Percentiles rank a stretch among this genome's conserved stretches.
Conservation (phyloP, 495 filamentous ascomycete genomes). For the Hypomontagnella submonticulosa region DNA sequence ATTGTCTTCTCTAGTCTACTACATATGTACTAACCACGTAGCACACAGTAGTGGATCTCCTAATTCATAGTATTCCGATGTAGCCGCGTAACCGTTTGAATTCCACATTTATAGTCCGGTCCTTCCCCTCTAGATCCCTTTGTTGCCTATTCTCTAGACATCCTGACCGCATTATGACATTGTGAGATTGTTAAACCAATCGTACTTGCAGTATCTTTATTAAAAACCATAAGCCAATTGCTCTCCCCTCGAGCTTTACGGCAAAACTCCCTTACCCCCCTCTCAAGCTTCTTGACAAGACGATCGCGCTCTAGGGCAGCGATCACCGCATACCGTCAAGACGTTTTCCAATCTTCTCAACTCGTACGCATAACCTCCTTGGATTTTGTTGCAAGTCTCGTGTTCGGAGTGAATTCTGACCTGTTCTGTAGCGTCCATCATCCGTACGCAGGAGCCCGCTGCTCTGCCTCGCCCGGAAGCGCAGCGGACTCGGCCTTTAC, state of each 20-base stretch:
- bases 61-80: slow-evolving; percentile 19
- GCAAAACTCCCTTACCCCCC: slow-evolving; percentile 1
- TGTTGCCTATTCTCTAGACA: slow-evolving; percentile 6
- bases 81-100: slow-evolving; percentile 28
- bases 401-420: slow-evolving; percentile 19
- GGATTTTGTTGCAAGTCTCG: neutral
- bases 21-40: slow-evolving; percentile 25
- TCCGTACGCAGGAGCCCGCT: slow-evolving; percentile 96
- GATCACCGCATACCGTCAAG: slow-evolving; percentile 72
- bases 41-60: slow-evolving; percentile 29
- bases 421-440: slow-evolving; percentile 78
- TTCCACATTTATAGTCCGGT: slow-evolving; percentile 26
- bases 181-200: neutral
- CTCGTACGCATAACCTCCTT: slow-evolving; percentile 68
- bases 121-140: slow-evolving; percentile 9
- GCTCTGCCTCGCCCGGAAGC: slow-evolving; percentile 87
- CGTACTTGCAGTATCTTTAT: neutral
- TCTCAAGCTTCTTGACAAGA: slow-evolving; percentile 45
- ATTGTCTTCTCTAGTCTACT: slow-evolving; percentile 19
- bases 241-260: slow-evolving; percentile 2
- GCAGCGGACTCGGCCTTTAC: slow-evolving; percentile 80
- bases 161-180: slow-evolving; percentile 3
- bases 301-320: slow-evolving; percentile 65
- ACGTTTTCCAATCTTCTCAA: slow-evolving; percentile 93
- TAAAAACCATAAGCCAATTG: neutral